Conservation (phyloP, 2,329 filamentous ascomycete species). For the Annulohypoxylon truncatum region DNA sequence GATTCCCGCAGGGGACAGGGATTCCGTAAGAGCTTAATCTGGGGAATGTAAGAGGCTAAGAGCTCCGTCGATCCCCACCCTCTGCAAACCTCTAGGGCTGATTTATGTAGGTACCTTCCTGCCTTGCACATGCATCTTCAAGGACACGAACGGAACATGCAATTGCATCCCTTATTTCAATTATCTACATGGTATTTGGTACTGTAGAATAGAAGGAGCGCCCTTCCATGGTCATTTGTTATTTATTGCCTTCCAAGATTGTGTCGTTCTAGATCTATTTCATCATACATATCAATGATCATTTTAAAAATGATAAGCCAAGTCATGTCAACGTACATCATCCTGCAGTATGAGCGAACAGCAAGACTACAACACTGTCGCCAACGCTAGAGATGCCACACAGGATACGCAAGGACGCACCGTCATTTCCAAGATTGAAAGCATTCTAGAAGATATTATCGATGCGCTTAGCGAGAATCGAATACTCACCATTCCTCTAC, state of each 20-base stretch:
- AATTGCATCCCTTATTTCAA: not conserved
- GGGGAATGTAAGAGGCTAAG: not conserved
- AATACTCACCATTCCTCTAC: slow-evolving; percentile 61
- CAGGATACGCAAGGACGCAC: slow-evolving; percentile 35
- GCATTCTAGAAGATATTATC: slow-evolving; percentile 63
- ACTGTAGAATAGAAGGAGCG: not conserved
- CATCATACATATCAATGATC: not conserved
- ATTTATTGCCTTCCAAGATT: not conserved
- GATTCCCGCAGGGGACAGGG: not conserved
- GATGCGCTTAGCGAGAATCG: slow-evolving; percentile 60
- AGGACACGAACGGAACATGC: not conserved
- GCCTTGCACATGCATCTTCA: too few relatives aligned
- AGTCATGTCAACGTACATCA: not conserved
- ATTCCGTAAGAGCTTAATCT: not conserved
- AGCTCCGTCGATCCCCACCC: not conserved
- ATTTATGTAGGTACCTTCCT: too few relatives aligned
- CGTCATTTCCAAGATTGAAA: slow-evolving; percentile 66
- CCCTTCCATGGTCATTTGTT: not conserved
- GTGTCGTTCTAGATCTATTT: not conserved
- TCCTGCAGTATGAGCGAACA: slow-evolving; percentile 19
- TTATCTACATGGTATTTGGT: not conserved
- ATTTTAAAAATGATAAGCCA: not conserved
- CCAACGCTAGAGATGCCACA: not conserved
- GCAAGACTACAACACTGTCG: not conserved
- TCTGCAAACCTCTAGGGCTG: not conserved